Evolutionary conservation across 148 eudicot species (phyloP).

Genomic region (Rheum nobile): DNA sequence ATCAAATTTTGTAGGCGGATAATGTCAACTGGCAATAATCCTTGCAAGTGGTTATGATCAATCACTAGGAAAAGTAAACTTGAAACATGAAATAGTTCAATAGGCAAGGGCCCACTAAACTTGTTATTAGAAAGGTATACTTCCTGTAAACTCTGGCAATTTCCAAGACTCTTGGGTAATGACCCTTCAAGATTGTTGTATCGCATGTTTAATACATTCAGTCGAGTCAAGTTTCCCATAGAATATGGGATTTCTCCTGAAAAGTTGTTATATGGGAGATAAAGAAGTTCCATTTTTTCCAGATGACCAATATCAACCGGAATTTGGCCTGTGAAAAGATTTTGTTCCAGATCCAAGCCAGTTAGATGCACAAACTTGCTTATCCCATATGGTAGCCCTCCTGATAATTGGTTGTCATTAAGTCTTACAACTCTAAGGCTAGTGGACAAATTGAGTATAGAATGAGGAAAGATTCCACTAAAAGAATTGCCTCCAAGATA

Average conservation of each 20-base stretch:
- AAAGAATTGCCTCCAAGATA: conserved; percentile 13
- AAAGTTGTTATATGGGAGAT: conserved; percentile 12
- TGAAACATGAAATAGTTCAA: conserved; percentile 15
- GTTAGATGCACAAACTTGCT: conserved; percentile 14
- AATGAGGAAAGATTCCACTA: conserved; percentile 17
- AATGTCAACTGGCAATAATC: conserved; percentile 20
- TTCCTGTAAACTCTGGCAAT: conserved; percentile 14
- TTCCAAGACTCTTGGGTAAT: conserved; percentile 26
- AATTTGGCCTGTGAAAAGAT: conserved; percentile 19
- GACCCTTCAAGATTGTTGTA: conserved; percentile 17
- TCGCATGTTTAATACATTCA: conserved; percentile 7
- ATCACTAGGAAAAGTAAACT: not conserved
- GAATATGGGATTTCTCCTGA: conserved; percentile 24
- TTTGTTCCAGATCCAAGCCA: not conserved
- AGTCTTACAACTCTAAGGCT: not conserved
- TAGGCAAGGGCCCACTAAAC: conserved; percentile 23
- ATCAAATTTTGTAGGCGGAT: conserved; percentile 18
- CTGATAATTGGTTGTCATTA: conserved; percentile 7
- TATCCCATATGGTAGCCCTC: conserved; percentile 18
- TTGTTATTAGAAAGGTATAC: conserved; percentile 17
- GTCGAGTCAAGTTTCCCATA: conserved; percentile 23
- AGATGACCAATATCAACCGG: conserved; percentile 19
- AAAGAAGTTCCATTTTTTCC: not conserved
- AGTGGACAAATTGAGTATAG: conserved; percentile 18
- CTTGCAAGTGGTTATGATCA: conserved; percentile 20